Conservation (phyloP, 352 stramenopile genomes). For the Globisporangium mamillatum region DNA sequence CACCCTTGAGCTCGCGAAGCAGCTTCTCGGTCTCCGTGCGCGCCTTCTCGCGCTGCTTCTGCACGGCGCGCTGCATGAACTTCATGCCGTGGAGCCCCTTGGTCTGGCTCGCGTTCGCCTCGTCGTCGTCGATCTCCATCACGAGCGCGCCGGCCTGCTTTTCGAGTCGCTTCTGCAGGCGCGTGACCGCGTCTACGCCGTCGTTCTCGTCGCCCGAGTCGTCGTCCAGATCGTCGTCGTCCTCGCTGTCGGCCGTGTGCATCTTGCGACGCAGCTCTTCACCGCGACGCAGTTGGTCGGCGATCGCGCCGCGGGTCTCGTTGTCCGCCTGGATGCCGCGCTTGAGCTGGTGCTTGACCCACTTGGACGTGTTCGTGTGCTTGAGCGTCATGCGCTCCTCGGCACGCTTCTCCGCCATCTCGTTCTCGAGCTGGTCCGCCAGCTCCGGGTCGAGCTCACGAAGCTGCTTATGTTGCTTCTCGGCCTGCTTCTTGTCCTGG, state of each 20-base stretch:
- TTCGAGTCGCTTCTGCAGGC: conserved; percentile 60
- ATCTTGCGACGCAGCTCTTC: conserved; percentile 95
- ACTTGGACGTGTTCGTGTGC: conserved; percentile 98
- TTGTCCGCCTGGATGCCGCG: conserved; percentile 90
- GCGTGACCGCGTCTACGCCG: conserved; percentile 49
- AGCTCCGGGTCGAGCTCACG: conserved; percentile 76
- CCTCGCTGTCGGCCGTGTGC: conserved; percentile 63
- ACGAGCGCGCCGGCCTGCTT: conserved; percentile 73
- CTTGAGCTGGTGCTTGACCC: conserved; percentile 94
- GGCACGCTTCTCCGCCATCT: conserved; percentile 90
- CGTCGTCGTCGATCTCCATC: conserved; percentile 70
- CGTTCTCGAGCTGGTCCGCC: conserved; percentile 69
- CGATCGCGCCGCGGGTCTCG: conserved; percentile 89
- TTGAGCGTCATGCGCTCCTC: conserved; percentile 97
- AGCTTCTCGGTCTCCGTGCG: conserved; percentile 91
- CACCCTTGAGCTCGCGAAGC: conserved; percentile 91
- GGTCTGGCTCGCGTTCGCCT: conserved; percentile 44
- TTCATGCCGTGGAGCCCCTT: conserved; percentile 94
- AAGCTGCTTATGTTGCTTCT: conserved; percentile 83
- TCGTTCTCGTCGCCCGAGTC: conserved; percentile 44
- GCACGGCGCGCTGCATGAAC: conserved; percentile 97
- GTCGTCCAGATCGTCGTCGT: conserved; percentile 46
- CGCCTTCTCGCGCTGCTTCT: conserved; percentile 92
- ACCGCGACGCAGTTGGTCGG: conserved; percentile 82
- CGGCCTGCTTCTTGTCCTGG: conserved; percentile 83